Conservation (phyloP, 345 rosid species). For the Heritiera fomes region DNA sequence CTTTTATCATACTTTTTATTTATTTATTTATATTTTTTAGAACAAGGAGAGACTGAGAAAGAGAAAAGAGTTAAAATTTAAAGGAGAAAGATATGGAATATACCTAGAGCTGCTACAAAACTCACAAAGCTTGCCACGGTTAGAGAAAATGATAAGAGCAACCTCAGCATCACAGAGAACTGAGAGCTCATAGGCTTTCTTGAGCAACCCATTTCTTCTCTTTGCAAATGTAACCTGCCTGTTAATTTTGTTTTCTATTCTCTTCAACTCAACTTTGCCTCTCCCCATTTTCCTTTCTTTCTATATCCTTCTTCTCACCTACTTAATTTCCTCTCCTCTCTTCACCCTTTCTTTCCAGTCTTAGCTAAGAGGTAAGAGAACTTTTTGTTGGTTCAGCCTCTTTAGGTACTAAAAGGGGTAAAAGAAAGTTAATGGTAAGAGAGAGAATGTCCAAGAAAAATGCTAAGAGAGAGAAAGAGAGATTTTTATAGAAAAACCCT, state of each 20-base stretch:
- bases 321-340: neutral
- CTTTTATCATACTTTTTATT: neutral
- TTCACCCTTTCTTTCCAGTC: conserved; percentile 32
- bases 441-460: neutral
- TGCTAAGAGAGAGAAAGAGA: conserved; percentile 21
- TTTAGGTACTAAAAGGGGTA: conserved; percentile 19
- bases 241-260: conserved; percentile 68
- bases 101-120: conserved; percentile 62
- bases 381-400: conserved; percentile 23
- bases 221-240: conserved; percentile 67
- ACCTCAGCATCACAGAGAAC: conserved; percentile 68
- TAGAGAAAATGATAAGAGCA: conserved; percentile 62
- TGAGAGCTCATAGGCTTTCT: conserved; percentile 67
- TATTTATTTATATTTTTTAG: neutral
- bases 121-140: conserved; percentile 58
- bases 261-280: conserved; percentile 66
- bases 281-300: conserved; percentile 48
- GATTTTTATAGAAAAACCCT: conserved; percentile 2
- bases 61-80: neutral
- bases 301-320: conserved; percentile 5
- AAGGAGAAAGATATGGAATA: neutral
- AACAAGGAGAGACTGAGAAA: neutral
- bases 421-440: conserved; percentile 7
- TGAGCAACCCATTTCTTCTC: conserved; percentile 71
- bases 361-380: conserved; percentile 31